phyloP scores from a whole-genome alignment of 345 rosid genomes.

The Rhizophora apiculata region DNA sequence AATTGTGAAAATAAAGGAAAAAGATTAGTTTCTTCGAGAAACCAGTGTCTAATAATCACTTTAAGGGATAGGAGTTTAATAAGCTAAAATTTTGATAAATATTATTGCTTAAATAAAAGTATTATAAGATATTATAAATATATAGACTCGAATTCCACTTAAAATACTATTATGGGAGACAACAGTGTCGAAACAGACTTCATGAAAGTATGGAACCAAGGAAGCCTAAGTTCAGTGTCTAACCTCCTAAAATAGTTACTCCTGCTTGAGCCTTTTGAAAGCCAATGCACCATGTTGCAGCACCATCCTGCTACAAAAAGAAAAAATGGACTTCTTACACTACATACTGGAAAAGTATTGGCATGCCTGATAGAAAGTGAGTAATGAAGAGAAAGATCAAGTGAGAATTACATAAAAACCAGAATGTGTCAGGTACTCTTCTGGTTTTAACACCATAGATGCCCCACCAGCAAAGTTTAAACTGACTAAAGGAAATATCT shows the following conservation, averaged over 20 bases:
- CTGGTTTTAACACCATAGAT: conserved; percentile 65
- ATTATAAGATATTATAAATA: no score
- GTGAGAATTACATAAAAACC: conserved; percentile 50
- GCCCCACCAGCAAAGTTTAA: conserved; percentile 89
- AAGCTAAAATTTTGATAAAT: no score
- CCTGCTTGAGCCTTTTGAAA: conserved; percentile 57
- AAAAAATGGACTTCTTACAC: background rate
- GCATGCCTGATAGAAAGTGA: conserved; percentile 1
- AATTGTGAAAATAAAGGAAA: no score
- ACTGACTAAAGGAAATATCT: conserved; percentile 74
- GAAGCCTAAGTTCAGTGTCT: conserved; percentile 13
- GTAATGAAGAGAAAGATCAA: conserved; percentile 2
- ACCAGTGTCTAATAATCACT: no score
- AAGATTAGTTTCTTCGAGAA: no score
- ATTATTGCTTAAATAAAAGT: no score
- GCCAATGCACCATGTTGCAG: conserved; percentile 86
- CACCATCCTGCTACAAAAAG: conserved; percentile 46
- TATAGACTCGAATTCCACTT: no score
- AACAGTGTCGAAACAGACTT: no score
- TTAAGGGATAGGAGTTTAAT: no score
- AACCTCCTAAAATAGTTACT: conserved; percentile 90
- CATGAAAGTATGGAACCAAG: background rate
- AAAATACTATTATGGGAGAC: no score
- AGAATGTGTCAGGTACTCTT: conserved; percentile 47
- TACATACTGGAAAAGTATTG: background rate